Conservation (phyloP, 208 protist species). For the Leishmania guyanensis region DNA sequence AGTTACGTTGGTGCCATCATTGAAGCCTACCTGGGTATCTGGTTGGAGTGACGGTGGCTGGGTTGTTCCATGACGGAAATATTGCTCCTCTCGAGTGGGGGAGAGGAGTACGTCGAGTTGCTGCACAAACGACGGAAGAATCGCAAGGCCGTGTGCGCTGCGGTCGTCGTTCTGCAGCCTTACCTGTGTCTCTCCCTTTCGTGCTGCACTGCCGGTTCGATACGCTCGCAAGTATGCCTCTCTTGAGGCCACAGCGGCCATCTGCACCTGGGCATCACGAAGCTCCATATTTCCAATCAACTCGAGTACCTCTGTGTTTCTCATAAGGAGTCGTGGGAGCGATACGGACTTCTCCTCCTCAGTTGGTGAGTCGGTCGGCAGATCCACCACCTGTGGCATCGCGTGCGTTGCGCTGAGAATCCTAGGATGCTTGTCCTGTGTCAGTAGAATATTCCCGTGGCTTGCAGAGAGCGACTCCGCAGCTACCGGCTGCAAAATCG, state of each 20-base stretch:
- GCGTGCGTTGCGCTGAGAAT: not conserved
- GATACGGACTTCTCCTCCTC: slow-evolving; percentile 7
- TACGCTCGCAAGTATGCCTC: slow-evolving; percentile 3
- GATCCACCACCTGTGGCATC: no score
- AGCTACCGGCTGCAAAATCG: not conserved
- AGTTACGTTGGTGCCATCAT: not conserved
- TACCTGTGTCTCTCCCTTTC: not conserved
- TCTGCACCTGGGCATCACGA: slow-evolving; percentile 14
- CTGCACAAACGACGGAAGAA: slow-evolving; percentile 52
- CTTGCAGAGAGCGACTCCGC: not conserved
- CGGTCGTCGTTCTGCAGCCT: not conserved
- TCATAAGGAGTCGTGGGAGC: slow-evolving; percentile 9
- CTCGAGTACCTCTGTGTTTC: slow-evolving; percentile 29
- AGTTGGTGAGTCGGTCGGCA: no score
- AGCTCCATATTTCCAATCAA: slow-evolving; percentile 33
- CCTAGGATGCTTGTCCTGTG: not conserved
- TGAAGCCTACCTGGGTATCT: not conserved
- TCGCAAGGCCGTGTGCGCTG: slow-evolving; percentile 34
- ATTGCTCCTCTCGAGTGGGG: slow-evolving; percentile 18
- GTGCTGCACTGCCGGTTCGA: slow-evolving; percentile 3
- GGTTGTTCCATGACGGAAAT: not conserved
- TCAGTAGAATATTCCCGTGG: not conserved
- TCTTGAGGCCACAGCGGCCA: slow-evolving; percentile 17
- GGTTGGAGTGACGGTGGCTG: not conserved
- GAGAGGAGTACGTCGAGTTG: slow-evolving; percentile 52